Evolutionary conservation across 345 rosid genomes (phyloP).

Genomic region (Rhodamnia argentea): DNA sequence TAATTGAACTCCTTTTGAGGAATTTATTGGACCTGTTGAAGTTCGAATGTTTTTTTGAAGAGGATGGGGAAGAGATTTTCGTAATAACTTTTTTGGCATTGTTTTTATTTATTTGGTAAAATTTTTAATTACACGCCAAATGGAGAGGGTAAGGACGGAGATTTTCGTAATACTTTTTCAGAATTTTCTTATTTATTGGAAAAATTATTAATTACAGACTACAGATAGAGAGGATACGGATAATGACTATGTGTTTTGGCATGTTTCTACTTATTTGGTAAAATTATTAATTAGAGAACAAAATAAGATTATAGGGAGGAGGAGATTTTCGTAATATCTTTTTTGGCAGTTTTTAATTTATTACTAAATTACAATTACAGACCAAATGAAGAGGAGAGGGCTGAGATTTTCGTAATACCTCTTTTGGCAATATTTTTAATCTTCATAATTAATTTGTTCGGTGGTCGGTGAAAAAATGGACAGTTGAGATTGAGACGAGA

Average conservation of each 20-base stretch:
- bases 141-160: not conserved
- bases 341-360: not conserved
- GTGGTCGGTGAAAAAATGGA: no score
- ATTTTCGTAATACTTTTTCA: not conserved
- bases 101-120: not conserved
- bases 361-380: no score
- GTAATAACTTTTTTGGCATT: not conserved
- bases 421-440: not conserved
- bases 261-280: not conserved
- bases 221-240: not conserved
- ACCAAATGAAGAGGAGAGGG: not conserved
- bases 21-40: no score
- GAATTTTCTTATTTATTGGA: not conserved
- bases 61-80: not conserved
- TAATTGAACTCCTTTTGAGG: no score
- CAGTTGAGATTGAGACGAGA: no score
- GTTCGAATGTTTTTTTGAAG: not conserved
- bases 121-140: not conserved
- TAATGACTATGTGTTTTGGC: not conserved
- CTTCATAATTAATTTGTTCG: no score
- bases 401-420: not conserved
- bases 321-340: not conserved
- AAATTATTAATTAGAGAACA: not conserved
- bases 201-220: not conserved
- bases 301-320: not conserved